These are phyloP conservation scores for Dactylonectria macrodidyma DNA, from an alignment of 2,329 filamentous ascomycete species.

Conservation along the genomic window DNA sequence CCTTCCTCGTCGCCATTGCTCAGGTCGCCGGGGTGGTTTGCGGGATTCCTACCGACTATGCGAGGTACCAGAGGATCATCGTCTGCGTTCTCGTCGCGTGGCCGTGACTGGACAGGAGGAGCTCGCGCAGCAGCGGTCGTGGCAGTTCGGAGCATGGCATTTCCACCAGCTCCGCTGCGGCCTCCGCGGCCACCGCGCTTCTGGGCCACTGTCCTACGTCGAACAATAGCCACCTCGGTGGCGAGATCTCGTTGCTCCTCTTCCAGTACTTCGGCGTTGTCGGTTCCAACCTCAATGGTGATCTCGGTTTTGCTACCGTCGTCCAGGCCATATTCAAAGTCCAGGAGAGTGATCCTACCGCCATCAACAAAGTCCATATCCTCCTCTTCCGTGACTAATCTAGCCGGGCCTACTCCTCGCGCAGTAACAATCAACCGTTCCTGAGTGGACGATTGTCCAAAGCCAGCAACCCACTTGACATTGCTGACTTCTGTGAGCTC, in stretches of 20 bases:
- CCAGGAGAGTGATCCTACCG: constrained; percentile 79
- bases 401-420: constrained; percentile 74
- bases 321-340: constrained; percentile 76
- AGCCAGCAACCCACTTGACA: constrained; percentile 79
- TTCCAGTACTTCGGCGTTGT: constrained; percentile 77
- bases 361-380: constrained; percentile 84
- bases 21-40: constrained; percentile 34
- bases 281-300: constrained; percentile 81
- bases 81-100: constrained; percentile 54
- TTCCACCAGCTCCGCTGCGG: constrained; percentile 16
- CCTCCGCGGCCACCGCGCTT: constrained; percentile 64
- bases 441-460: constrained; percentile 62
- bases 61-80: constrained; percentile 70
- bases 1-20: constrained; percentile 56
- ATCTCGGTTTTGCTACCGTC: constrained; percentile 72
- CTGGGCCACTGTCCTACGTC: constrained; percentile 80
- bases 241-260: constrained; percentile 83
- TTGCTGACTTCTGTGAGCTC: constrained; percentile 77
- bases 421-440: constrained; percentile 80
- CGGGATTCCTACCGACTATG: constrained; percentile 55
- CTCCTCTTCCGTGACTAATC: constrained; percentile 76
- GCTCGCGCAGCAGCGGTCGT: constrained; percentile 58
- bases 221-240: constrained; percentile 83
- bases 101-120: constrained; percentile 48
- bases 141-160: constrained; percentile 63